Base-by-base conservation (phyloP, 371 early-diverging fungal species). In the Mucor piriformis region DNA sequence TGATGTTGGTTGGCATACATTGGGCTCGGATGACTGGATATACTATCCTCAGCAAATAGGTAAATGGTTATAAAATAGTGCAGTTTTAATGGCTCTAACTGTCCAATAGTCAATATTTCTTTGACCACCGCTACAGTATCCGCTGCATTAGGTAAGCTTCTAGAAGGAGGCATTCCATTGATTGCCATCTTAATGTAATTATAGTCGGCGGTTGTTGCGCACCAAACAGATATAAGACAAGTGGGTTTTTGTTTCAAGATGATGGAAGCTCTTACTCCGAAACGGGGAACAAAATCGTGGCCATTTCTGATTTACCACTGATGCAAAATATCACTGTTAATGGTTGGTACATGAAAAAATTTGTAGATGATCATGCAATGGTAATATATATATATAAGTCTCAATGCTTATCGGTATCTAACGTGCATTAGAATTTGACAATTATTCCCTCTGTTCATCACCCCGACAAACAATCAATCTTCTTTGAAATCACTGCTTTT, bases 391-490 rank as follows among this genome's bases (percentile, higher is more conserved):
- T 12, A 47, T 6, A n/a, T n/a, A n/a, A n/a, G n/a, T n/a, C n/a
- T n/a, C n/a, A n/a, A n/a, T n/a, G n/a, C n/a, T n/a, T n/a, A n/a
- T n/a, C n/a, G n/a, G n/a, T n/a, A n/a, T n/a, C n/a, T n/a, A n/a
- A n/a, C n/a, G n/a, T n/a, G n/a, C n/a, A n/a, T n/a, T 57, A 79
- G 79, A 80, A 80, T 32, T 54, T 80, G 29, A 80, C 80, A 1
- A 27, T 80, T 18, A 48, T 80, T 12, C 72, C 74, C 2, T 65
- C 77, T 0, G 58, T 66, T 7, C 34, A 69, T 15, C 66, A 70
- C 33, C 64, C 80, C 2, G 80, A 80, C 46, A 77, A 76, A 40
- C 70, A 73, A 40, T 61, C 80, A 3, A 52, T 80, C 23, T 37
- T 80, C 15, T 74, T 69, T 48, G 70, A 70, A n/a, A 37, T 63